Percentiles rank a stretch among this genome's conserved stretches.
These are phyloP conservation scores for Thielaviopsis musarum DNA, from an alignment of 2,329 filamentous ascomycete genomes.

Conservation along the genomic window DNA sequence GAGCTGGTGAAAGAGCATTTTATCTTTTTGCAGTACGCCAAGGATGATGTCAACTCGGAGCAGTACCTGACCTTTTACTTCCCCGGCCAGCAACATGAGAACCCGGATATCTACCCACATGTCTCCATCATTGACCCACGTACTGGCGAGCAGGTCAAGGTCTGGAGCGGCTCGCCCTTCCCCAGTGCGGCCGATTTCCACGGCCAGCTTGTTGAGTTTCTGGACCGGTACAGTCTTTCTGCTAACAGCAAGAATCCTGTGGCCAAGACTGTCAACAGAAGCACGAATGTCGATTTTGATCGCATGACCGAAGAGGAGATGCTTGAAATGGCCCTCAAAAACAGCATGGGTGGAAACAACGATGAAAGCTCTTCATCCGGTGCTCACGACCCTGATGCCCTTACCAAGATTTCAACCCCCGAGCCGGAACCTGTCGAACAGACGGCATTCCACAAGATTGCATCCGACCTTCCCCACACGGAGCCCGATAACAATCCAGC, in stretches of 20 bases:
- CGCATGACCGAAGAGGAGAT: constrained; percentile 95
- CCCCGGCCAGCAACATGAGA: constrained; percentile 48
- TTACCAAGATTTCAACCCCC: constrained; percentile 47
- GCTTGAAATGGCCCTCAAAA: constrained; percentile 82
- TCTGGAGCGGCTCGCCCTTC: constrained; percentile 77
- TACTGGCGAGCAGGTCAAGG: constrained; percentile 92
- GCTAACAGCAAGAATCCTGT: constrained; percentile 86
- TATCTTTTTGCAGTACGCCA: constrained; percentile 86
- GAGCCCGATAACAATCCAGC: constrained; percentile 56
- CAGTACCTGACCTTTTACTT: constrained; percentile 91
- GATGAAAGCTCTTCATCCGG: constrained; percentile 18
- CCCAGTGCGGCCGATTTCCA: constrained; percentile 66
- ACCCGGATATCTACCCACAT: constrained; percentile 82
- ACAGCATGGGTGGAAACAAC: constrained; percentile 49
- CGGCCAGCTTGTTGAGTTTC: constrained; percentile 81
- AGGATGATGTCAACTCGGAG: constrained; percentile 60
- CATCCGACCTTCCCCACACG: constrained; percentile 52
- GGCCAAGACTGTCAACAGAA: constrained; percentile 43
- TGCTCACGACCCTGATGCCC: constrained; percentile 67
- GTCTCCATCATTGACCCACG: constrained; percentile 90
- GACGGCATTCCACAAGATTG: constrained; percentile 50
- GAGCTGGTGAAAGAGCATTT: constrained; percentile 84
- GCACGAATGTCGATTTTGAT: constrained; percentile 42
- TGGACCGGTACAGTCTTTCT: constrained; percentile 89
- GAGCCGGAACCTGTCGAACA: constrained; percentile 22